Evolutionary conservation across 176 grass and related monocot genomes (phyloP), one percentile per base, ranked within the genome.

Genomic region (Carex littledalei): DNA sequence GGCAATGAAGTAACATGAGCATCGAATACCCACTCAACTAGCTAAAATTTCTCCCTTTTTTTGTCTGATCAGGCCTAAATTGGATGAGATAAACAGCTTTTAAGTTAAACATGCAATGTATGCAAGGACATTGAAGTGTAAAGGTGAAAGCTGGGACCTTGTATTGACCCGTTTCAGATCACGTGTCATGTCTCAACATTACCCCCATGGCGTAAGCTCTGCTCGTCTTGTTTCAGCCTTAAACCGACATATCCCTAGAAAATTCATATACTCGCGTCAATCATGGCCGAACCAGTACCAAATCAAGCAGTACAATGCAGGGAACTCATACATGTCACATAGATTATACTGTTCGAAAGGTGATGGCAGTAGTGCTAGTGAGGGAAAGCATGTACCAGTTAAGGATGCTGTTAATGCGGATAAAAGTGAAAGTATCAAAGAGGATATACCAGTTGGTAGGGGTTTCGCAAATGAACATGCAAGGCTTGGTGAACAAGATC

Each of bases 281-380:
- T 62, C 54, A 41, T 65, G 76, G 45, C 53, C 26, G n/a, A 26
- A 61, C 26, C 67, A 65, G 67, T 64, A 41, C 50, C 83, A 77
- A 63, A 31, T 73, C 24, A 76, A 64, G 32, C 67, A 12, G 65
- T 67, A 58, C 72, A 58, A 14, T 26, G 21, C 52, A 65, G 58
- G 82, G 12, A 60, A 84, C 2, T 55, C 84, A 55, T 81, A 66
- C 71, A 31, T 77, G 49, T 77, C 50, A 5, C 73, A 77, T 55
- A 88, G 93, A 65, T 89, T 95, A 20, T 98, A 98, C 65, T 72
- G 96, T 64, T 98, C 96, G 9, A 93, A 98, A 85, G 91, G 93
- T 65, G 91, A 91, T 72, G 91, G 86, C 16, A 89, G 89, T 60
- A 90, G 84, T 85, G 85, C 91, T 18, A 87, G 89, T 14, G 92